phyloP scores from a whole-genome alignment of 2,329 filamentous ascomycete genomes.

The Colletotrichum tanaceti region DNA sequence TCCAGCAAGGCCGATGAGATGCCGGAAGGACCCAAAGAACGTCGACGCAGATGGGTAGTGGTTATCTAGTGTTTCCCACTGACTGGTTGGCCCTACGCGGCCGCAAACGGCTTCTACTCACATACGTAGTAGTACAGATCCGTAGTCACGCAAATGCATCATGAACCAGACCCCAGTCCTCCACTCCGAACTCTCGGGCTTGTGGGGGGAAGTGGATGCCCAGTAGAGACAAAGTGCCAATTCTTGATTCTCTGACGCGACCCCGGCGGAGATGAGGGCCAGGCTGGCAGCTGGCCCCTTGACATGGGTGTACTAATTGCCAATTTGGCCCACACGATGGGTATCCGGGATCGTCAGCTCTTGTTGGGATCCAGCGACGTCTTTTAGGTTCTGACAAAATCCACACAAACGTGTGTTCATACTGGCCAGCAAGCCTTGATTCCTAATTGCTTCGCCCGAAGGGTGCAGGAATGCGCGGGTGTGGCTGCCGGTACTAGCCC shows the following conservation, averaged over 20 bases:
- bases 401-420: neutral
- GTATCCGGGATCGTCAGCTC: neutral
- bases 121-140: neutral
- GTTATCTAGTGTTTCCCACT: neutral
- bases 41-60: neutral
- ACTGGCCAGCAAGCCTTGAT: constrained; percentile 12
- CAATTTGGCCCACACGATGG: constrained; percentile 8
- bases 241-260: neutral
- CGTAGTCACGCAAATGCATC: neutral
- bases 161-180: neutral
- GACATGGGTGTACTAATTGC: constrained; percentile 4
- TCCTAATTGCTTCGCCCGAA: constrained; percentile 13
- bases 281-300: neutral
- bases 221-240: neutral
- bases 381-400: constrained; percentile 36
- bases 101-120: constrained; percentile 15
- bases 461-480: constrained; percentile 7
- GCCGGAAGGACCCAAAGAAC: neutral
- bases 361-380: constrained; percentile 15
- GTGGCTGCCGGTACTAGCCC: constrained; percentile 8
- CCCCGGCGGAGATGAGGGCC: constrained; percentile 3
- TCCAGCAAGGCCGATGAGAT: neutral
- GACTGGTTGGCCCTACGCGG: constrained; percentile 11
- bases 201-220: neutral
- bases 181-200: constrained; percentile 25